phyloP scores from a whole-genome alignment of 345 rosid species.

The Turnera subulata region DNA sequence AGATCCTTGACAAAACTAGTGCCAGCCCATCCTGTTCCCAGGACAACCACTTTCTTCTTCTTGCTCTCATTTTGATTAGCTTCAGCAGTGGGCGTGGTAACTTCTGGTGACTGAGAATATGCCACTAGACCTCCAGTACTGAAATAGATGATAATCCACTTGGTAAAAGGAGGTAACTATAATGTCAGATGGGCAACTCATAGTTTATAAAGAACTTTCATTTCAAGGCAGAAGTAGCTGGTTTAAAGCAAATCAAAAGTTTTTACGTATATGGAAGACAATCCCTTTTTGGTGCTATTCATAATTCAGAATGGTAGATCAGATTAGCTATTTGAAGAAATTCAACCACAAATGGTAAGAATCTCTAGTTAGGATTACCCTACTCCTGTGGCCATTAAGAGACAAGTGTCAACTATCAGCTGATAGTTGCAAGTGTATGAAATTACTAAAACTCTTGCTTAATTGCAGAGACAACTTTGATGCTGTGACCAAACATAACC shows the following conservation, averaged over 20 bases:
- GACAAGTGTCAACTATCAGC: too few species aligned
- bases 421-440: too few species aligned
- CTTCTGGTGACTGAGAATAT: slow-evolving; percentile 52
- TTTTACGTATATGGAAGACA: too few species aligned
- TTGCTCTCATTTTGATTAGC: slow-evolving; percentile 27
- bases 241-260: background rate
- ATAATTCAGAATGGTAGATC: too few species aligned
- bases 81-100: slow-evolving; percentile 20
- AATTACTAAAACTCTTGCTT: too few species aligned
- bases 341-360: too few species aligned
- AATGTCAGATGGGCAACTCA: background rate
- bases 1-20: slow-evolving; percentile 84
- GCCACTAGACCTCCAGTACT: slow-evolving; percentile 74
- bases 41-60: slow-evolving; percentile 83
- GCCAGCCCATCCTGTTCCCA: slow-evolving; percentile 98
- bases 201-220: background rate
- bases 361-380: too few species aligned
- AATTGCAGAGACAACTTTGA: too few species aligned
- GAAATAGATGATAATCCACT: slow-evolving; percentile 22
- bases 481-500: too few species aligned
- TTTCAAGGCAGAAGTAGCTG: background rate
- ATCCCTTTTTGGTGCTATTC: too few species aligned
- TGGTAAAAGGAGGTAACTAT: background rate
- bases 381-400: too few species aligned
- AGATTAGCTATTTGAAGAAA: too few species aligned